Conservation (phyloP, 2,329 filamentous ascomycete species). For the Botrytis pseudocinerea region DNA sequence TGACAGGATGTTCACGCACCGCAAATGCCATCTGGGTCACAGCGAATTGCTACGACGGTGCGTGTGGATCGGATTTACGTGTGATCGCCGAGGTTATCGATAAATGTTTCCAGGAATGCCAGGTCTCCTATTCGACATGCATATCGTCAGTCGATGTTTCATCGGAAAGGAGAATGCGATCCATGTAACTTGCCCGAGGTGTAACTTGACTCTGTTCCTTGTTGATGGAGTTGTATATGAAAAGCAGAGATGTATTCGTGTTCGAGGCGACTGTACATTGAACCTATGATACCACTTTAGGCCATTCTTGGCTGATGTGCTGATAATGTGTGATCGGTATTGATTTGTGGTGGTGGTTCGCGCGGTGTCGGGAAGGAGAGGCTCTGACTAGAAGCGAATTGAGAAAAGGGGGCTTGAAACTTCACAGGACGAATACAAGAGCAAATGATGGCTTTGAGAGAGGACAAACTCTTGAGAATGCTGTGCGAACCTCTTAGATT, state of each 20-base stretch:
- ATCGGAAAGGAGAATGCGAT: not conserved
- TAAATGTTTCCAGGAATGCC: not conserved
- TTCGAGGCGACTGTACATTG: not conserved
- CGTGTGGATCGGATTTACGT: not conserved
- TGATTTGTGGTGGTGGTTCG: not conserved
- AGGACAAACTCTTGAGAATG: too few species aligned
- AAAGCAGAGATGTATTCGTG: not conserved
- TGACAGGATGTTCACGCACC: not conserved
- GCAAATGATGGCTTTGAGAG: not conserved
- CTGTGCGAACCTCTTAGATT: too few species aligned
- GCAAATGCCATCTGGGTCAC: not conserved
- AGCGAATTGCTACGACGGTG: not conserved
- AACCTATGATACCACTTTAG: not conserved
- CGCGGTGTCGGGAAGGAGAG: not conserved
- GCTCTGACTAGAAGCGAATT: not conserved
- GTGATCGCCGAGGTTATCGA: slow-evolving; percentile 4
- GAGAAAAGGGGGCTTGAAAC: not conserved
- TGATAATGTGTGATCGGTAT: not conserved
- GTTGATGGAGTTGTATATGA: not conserved
- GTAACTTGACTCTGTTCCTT: not conserved
- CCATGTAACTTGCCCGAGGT: not conserved
- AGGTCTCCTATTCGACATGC: not conserved
- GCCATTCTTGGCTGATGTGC: not conserved
- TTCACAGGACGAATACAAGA: too few species aligned
- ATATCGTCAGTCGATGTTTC: not conserved